Percentiles rank a stretch among this genome's conserved stretches.
Evolutionary conservation across 768 basidiomycete genomes (phyloP).

Genomic region (Mycena pura): DNA sequence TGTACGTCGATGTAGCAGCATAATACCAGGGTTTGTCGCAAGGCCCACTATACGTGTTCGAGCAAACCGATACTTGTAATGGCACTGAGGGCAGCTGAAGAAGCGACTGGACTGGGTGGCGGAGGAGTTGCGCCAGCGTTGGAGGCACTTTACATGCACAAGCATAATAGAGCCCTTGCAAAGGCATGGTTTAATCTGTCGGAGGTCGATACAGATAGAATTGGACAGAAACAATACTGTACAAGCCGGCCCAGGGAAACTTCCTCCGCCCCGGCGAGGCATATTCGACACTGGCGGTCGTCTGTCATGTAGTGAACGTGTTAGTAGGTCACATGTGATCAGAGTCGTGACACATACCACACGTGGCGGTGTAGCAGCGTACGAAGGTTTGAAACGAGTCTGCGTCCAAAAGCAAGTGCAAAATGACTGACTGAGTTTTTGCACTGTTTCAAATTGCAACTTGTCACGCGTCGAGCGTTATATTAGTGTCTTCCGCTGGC

Average conservation of each 20-base stretch:
- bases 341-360: no score
- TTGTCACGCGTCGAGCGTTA: no score
- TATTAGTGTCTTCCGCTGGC: no score
- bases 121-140: conserved; percentile 72
- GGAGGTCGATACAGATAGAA: not conserved
- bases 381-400: no score
- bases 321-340: no score
- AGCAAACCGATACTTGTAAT: conserved; percentile 77
- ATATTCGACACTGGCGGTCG: conserved; percentile 73
- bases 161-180: conserved; percentile 61
- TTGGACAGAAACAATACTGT: not conserved
- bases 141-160: conserved; percentile 81
- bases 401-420: no score
- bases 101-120: conserved; percentile 61
- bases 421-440: no score
- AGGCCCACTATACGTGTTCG: conserved; percentile 74
- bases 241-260: conserved; percentile 59
- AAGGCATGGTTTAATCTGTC: conserved; percentile 83
- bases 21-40: conserved; percentile 77
- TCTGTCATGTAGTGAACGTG: conserved; percentile 14
- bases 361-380: no score
- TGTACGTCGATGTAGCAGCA: not conserved
- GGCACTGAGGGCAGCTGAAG: conserved; percentile 82
- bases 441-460: no score
- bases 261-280: conserved; percentile 73